Evolutionary conservation across 2,329 filamentous ascomycete genomes (phyloP), one percentile per base, ranked within the genome.

Genomic region (Penicillium rolfsii): DNA sequence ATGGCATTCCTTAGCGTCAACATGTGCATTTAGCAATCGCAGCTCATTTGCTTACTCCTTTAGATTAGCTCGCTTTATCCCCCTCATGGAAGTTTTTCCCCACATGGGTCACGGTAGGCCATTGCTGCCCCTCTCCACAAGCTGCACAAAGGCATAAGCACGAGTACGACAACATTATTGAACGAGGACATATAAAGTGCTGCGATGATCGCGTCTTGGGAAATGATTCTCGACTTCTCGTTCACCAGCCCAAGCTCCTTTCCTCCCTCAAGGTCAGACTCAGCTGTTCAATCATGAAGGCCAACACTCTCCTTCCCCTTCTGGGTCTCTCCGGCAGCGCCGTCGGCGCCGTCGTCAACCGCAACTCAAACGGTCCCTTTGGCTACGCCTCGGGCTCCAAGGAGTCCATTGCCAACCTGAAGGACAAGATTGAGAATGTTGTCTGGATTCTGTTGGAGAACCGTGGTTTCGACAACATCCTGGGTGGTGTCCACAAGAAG

Each of bases 371-470:
- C 16, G 40, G 56, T 43, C 67, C 67, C 30, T 69, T 58, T 16
- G 67, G 65, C 2, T 72, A 73, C 59, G 67, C 68, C 50, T 64
- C 72, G 26, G 72, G 72, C 45, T 74, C 72, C 1, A 60, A 66
- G 55, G 66, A 72, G 53, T 74, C 72, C 16, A 66, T 74, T 61
- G 63, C 65, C 61, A 74, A 74, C 63, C 22, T 74, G 59, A 74
- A 74, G 62, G 67, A 70, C 58, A 74, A 74, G 64, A 64, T 74
- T 54, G 72, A 74, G 67, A 71, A 74, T 55, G 70, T 74, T 19
- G 72, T 74, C 33, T 73, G 71, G 71, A 67, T 74, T 36, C 52
- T 73, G 49, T 71, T 79, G 68, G 78, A 79, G 63, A 80, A 80
- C 65, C 67, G 67, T 16, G 64, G 57, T n/a, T 69, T 65, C 22